Evolutionary conservation across 352 stramenopile species (phyloP).

Genomic region (Globisporangium megalacanthum): DNA sequence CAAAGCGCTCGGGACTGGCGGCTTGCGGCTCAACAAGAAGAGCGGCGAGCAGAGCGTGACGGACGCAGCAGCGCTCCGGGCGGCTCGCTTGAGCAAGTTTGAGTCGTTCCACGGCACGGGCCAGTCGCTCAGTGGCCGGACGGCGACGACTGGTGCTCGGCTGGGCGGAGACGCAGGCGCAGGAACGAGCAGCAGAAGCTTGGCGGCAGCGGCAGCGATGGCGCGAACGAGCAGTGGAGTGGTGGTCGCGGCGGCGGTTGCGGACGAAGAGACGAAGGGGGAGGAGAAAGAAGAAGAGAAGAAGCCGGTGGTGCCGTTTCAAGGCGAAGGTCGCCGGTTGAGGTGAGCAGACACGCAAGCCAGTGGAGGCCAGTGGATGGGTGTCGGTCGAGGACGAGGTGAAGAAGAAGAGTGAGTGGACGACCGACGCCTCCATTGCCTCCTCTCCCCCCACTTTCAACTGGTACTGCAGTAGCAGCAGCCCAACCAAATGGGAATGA

Average conservation of each 20-base stretch:
- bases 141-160: conserved; percentile 18
- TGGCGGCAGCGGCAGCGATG: conserved; percentile 16
- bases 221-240: conserved; percentile 4
- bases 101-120: conserved; percentile 82
- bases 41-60: conserved; percentile 43
- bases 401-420: too few species aligned
- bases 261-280: conserved; percentile 29
- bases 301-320: conserved; percentile 44
- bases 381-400: too few species aligned
- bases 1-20: conserved; percentile 27
- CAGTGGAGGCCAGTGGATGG: too few species aligned
- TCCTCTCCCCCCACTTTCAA: too few species aligned
- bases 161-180: neutral
- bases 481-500: too few species aligned
- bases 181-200: conserved; percentile 16
- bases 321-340: conserved; percentile 57
- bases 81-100: conserved; percentile 71
- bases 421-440: too few species aligned
- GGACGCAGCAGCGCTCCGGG: conserved; percentile 58
- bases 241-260: conserved; percentile 12
- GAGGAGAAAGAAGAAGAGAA: conserved; percentile 13
- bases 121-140: conserved; percentile 57
- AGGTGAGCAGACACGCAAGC: conserved; percentile 19
- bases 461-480: too few species aligned
- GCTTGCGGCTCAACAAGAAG: conserved; percentile 71